Conservation (phyloP, 2,329 filamentous ascomycete genomes). For the Achaetomium macrosporum region DNA sequence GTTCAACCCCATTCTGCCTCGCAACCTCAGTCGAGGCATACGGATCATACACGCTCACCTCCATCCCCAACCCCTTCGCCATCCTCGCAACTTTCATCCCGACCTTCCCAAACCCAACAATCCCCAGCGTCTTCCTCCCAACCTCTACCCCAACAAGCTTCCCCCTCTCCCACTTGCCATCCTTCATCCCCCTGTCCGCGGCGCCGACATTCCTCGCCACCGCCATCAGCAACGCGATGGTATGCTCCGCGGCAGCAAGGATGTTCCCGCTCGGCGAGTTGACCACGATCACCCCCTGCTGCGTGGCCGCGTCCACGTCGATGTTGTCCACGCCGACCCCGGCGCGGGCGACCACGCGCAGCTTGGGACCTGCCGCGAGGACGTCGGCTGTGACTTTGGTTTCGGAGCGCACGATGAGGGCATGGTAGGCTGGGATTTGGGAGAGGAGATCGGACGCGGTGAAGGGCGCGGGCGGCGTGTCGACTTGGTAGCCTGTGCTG, state of each 20-base stretch:
- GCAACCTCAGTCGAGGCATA: conserved; percentile 72
- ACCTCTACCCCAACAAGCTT: conserved; percentile 72
- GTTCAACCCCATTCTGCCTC: conserved; percentile 57
- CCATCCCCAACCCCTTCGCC: conserved; percentile 72
- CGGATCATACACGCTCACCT: conserved; percentile 67
- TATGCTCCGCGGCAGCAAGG: conserved; percentile 73
- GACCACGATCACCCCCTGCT: conserved; percentile 69
- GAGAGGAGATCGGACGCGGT: conserved; percentile 53
- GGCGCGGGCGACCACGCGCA: conserved; percentile 73
- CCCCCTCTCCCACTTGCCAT: conserved; percentile 69
- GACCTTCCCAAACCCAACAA: conserved; percentile 78
- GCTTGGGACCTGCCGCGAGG: conserved; percentile 57
- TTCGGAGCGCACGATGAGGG: conserved; percentile 73
- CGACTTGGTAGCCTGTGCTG: conserved; percentile 60
- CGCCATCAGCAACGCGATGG: conserved; percentile 66
- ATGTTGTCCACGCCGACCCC: conserved; percentile 83
- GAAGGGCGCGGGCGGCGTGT: conserved; percentile 57
- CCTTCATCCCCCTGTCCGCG: conserved; percentile 63
- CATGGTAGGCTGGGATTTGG: conserved; percentile 68
- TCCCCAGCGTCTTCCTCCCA: conserved; percentile 68
- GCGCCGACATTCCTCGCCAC: conserved; percentile 68
- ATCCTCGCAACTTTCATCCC: conserved; percentile 76
- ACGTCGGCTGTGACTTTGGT: conserved; percentile 70
- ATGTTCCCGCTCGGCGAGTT: conserved; percentile 78
- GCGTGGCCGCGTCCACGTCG: conserved; percentile 65